Evolutionary conservation across 306 rosid species (phyloP).

Genomic region (Alnus glutinosa): DNA sequence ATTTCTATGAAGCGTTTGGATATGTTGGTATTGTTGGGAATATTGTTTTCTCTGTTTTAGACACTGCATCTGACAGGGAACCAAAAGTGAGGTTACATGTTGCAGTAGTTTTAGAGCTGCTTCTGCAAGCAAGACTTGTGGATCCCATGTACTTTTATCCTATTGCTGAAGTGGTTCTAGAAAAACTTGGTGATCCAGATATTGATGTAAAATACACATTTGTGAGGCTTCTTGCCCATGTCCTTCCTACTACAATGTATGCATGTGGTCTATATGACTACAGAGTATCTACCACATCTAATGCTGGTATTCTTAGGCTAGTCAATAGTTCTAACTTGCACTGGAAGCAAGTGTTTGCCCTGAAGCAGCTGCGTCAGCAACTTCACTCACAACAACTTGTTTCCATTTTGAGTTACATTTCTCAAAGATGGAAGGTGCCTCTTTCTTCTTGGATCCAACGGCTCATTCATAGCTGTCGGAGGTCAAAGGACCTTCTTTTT

Average conservation of each 20-base stretch:
- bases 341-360: constrained; percentile 85
- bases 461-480: constrained; percentile 71
- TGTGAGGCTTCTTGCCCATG: constrained; percentile 59
- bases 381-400: constrained; percentile 86
- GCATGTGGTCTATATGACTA: constrained; percentile 70
- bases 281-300: constrained; percentile 45
- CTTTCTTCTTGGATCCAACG: constrained; percentile 96
- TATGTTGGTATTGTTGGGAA: constrained; percentile 52
- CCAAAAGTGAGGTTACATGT: constrained; percentile 77
- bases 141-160: constrained; percentile 71
- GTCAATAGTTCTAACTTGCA: constrained; percentile 64
- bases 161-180: constrained; percentile 72
- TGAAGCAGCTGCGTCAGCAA: constrained; percentile 83
- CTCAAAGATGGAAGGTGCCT: constrained; percentile 95
- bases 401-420: constrained; percentile 85
- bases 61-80: constrained; percentile 76
- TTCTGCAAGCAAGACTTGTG: constrained; percentile 79
- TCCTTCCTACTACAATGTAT: constrained; percentile 78
- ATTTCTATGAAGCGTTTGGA: constrained; percentile 48
- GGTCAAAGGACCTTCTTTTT: constrained; percentile 55
- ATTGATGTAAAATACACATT: constrained; percentile 62
- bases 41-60: constrained; percentile 65
- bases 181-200: constrained; percentile 91
- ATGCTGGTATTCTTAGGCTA: constrained; percentile 45
- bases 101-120: constrained; percentile 70